These are phyloP conservation scores for Chimonanthus salicifolius DNA, from an alignment of 164 flowering plant genomes.

Conservation along the genomic window DNA sequence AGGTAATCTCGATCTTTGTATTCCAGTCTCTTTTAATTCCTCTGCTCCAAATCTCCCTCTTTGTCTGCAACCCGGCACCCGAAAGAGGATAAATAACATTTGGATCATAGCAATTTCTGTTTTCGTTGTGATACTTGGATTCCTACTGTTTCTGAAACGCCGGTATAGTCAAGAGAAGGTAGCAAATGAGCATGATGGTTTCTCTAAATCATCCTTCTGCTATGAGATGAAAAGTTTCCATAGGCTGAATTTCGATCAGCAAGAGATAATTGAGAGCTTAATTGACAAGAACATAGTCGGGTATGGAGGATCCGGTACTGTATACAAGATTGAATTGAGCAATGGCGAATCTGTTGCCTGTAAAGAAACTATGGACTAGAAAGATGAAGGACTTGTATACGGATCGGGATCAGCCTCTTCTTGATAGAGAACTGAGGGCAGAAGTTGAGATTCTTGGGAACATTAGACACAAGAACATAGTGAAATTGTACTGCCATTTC, in stretches of 20 bases:
- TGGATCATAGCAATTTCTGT: conserved; percentile 55
- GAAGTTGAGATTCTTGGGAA: conserved; percentile 92
- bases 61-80: conserved; percentile 34
- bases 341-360: conserved; percentile 79
- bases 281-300: conserved; percentile 85
- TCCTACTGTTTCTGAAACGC: conserved; percentile 42
- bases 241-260: conserved; percentile 51
- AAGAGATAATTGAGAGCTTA: conserved; percentile 63
- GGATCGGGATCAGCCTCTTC: conserved; percentile 33
- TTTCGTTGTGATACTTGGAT: conserved; percentile 43
- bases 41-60: conserved; percentile 37
- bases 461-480: conserved; percentile 91
- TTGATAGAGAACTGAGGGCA: conserved; percentile 62
- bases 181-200: conserved; percentile 36
- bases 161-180: conserved; percentile 33
- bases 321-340: conserved; percentile 64
- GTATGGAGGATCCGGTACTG: conserved; percentile 91
- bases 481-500: conserved; percentile 77
- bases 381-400: conserved; percentile 43
- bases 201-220: conserved; percentile 47
- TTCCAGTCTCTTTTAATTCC: conserved; percentile 30
- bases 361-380: conserved; percentile 74
- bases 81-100: conserved; percentile 34
- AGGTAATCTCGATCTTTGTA: conserved; percentile 76
- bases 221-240: conserved; percentile 80